phyloP scores from a whole-genome alignment of 768 basidiomycete species.

The Serpula lacrymans region DNA sequence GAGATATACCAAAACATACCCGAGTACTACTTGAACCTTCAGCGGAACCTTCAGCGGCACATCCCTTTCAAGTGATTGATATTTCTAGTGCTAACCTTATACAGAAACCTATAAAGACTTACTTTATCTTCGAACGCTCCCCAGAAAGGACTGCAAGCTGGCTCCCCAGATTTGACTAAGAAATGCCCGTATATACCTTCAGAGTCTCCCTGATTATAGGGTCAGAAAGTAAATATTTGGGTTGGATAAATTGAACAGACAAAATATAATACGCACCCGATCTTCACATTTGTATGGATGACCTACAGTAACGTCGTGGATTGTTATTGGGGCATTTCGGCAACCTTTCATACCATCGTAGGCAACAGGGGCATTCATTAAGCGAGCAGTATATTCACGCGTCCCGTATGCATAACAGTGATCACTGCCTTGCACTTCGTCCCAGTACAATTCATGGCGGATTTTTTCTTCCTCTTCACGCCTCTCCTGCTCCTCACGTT shows the following conservation, averaged over 20 bases:
- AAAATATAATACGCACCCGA: constrained; percentile 15
- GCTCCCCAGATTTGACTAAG: constrained; percentile 22
- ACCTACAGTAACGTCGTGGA: constrained; percentile 16
- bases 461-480: constrained; percentile 17
- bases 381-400: constrained; percentile 25
- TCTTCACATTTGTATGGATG: constrained; percentile 20
- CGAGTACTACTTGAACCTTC: too few relatives aligned
- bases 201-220: too few relatives aligned
- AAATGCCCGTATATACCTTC: constrained; percentile 21
- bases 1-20: constrained; percentile 5
- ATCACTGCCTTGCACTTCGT: constrained; percentile 10
- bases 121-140: constrained; percentile 28
- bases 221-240: too few relatives aligned
- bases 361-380: constrained; percentile 22
- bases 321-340: constrained; percentile 17
- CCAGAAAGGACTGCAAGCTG: constrained; percentile 24
- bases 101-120: constrained; percentile 1
- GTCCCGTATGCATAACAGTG: constrained; percentile 23
- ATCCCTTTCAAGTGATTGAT: too few relatives aligned
- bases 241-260: too few relatives aligned
- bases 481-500: constrained; percentile 66
- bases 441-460: constrained; percentile 22
- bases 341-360: constrained; percentile 25
- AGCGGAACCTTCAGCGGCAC: constrained; percentile 18
- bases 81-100: not conserved